phyloP scores from a whole-genome alignment of 306 rosid species.

The Trifolium pratense region DNA sequence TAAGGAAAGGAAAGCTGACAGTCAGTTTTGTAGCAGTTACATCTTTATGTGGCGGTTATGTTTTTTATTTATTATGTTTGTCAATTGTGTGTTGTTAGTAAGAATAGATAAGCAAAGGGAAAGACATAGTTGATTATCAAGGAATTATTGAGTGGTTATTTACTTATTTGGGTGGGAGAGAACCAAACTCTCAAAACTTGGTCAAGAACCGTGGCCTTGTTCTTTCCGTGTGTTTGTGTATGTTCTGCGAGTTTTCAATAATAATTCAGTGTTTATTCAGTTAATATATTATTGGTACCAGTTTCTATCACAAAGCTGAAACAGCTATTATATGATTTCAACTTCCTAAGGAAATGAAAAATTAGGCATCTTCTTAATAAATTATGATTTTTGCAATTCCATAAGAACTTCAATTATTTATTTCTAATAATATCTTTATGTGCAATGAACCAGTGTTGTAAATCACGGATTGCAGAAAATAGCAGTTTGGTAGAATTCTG shows the following conservation, averaged over 20 bases:
- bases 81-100: background rate
- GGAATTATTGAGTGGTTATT: conserved; percentile 1
- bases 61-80: background rate
- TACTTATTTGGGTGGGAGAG: background rate
- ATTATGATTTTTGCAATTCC: background rate
- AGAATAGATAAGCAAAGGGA: background rate
- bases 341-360: conserved; percentile 1
- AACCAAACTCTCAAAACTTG: background rate
- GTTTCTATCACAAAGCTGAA: conserved; percentile 19
- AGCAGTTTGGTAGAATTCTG: too few species aligned
- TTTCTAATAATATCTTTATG: background rate
- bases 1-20: too few species aligned
- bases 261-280: background rate
- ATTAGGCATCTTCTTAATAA: background rate
- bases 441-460: too few species aligned
- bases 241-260: background rate
- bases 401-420: conserved; percentile 2
- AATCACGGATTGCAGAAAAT: too few species aligned
- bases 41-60: too few species aligned
- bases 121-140: background rate
- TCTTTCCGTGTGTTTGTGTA: background rate
- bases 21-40: too few species aligned
- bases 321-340: conserved; percentile 9
- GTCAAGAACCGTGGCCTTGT: background rate
- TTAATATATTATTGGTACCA: background rate